Evolutionary conservation across 192 early-diverging fungal genomes (phyloP), one percentile per base, ranked within the genome.

Genomic region (Gamsiella multidivaricata): DNA sequence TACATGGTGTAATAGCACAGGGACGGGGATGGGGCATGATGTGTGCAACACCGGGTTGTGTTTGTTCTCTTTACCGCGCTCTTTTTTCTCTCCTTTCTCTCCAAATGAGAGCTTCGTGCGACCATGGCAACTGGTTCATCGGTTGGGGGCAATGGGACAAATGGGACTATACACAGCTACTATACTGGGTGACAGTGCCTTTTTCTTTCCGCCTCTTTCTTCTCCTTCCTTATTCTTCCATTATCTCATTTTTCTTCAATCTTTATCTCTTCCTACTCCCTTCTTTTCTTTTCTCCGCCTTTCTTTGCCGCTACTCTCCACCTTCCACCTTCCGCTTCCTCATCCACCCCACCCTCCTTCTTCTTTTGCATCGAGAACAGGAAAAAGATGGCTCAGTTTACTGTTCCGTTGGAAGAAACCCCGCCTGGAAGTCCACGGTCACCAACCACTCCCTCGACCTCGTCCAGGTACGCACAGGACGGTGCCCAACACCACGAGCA

Each of bases 361-460:
- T 18, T 42, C 49, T 49, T n/a, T n/a, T n/a, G n/a, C n/a, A n/a
- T n/a, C n/a, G n/a, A n/a, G n/a, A n/a, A n/a, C n/a, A n/a, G n/a
- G n/a, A n/a, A n/a, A 32, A n/a, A 26, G 2, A 64, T 64, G 50
- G 20, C 59, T 3, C 45, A 50, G 15, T 22, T n/a, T 34, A 61
- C 59, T 12, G 59, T 34, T 61, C 59, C 59, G 29, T 15, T 61
- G 45, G 59, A 61, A 34, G 59, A 61, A 3, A 41, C 59, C 11
- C 45, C 29, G 8, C 41, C 28, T 6, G 28, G 25, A 3, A 46
- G 57, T 46, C 42, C 57, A 10, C 5, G 41, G 11, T 11, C 26
- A 29, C 8, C 57, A 36, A 22, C 57, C 8, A 36, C 25, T 46
- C 25, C 18, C 23, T 28, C 59, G 3, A 34, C 37, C 25, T 58